phyloP scores from a whole-genome alignment of 2,329 filamentous ascomycete species.

The Talaromyces islandicus region DNA sequence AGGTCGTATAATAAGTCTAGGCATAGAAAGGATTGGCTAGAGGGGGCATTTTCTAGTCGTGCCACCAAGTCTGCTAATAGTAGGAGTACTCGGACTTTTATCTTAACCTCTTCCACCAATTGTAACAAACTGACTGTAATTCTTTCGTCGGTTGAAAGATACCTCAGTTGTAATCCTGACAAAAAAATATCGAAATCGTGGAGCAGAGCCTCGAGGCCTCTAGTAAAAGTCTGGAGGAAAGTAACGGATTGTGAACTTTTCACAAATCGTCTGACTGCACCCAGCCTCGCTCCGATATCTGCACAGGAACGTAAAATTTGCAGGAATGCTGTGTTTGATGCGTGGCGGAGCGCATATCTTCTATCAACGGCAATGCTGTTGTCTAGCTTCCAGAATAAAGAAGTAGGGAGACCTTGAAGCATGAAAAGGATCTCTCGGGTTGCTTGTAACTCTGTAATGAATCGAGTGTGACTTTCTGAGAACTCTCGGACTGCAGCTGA shows the following conservation, averaged over 20 bases:
- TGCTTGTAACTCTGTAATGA: slow-evolving; percentile 64
- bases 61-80: slow-evolving; percentile 58
- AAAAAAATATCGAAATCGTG: slow-evolving; percentile 54
- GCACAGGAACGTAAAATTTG: slow-evolving; percentile 40
- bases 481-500: slow-evolving; percentile 7
- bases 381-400: slow-evolving; percentile 53
- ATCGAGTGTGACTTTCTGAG: slow-evolving; percentile 17
- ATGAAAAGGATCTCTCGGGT: slow-evolving; percentile 78
- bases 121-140: slow-evolving; percentile 61
- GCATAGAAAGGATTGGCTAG: slow-evolving; percentile 59
- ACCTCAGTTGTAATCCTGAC: slow-evolving; percentile 54
- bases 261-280: slow-evolving; percentile 45
- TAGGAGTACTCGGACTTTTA: slow-evolving; percentile 50
- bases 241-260: slow-evolving; percentile 44
- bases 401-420: slow-evolving; percentile 71
- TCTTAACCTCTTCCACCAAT: slow-evolving; percentile 53
- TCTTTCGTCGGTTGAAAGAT: slow-evolving; percentile 50
- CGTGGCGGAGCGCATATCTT: slow-evolving; percentile 29
- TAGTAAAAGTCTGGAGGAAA: slow-evolving; percentile 66
- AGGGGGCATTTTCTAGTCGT: slow-evolving; percentile 43
- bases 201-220: slow-evolving; percentile 55
- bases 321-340: slow-evolving; percentile 24
- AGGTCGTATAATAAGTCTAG: slow-evolving; percentile 72
- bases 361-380: slow-evolving; percentile 31
- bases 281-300: slow-evolving; percentile 43